Evolutionary conservation across 129 eudicot species (phyloP), one percentile per base, ranked within the genome.

Genomic region (Ambrosia artemisiifolia): DNA sequence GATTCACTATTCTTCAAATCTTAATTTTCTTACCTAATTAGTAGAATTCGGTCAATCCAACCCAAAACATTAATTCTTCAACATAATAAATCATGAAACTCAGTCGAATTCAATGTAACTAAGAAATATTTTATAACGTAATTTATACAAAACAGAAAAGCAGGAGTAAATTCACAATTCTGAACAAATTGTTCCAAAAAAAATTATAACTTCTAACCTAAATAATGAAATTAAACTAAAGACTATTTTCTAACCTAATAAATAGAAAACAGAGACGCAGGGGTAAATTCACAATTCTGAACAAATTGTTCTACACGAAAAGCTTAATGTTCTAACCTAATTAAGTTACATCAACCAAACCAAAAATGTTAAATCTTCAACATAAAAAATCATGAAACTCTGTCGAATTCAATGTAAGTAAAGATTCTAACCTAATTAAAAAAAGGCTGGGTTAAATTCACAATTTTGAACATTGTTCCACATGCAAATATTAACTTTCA

Each of bases 111-210:
- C 42, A 36, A 36, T 6, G 42, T 36, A 36, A 36, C 4, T 36
- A 36, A 36, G 6, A 7, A 36, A 36, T 36, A 36, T 36, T n/a
- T n/a, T n/a, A n/a, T n/a, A n/a, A n/a, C n/a, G n/a, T n/a, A n/a
- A n/a, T n/a, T n/a, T n/a, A n/a, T n/a, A n/a, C n/a, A n/a, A 65
- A 32, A n/a, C 61, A 69, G 32, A 63, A 17, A 28, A 59, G 16
- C 46, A 17, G 43, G 43, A 38, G 0, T 38, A 38, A 38, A 38
- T 38, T 38, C 43, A 38, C 7, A 38, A 38, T 24, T 12, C 48
- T 33, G 3, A 28, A 28, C 75, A 53, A 9, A 24, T 13, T 28
- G 57, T 7, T 24, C 55, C 40, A 57, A 57, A 11, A 2, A 40
- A 46, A 12, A 66, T 11, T 11, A 1, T 6, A 44, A 66, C 44